Conservation (phyloP, 805 yeast species). For the Candida pini region DNA sequence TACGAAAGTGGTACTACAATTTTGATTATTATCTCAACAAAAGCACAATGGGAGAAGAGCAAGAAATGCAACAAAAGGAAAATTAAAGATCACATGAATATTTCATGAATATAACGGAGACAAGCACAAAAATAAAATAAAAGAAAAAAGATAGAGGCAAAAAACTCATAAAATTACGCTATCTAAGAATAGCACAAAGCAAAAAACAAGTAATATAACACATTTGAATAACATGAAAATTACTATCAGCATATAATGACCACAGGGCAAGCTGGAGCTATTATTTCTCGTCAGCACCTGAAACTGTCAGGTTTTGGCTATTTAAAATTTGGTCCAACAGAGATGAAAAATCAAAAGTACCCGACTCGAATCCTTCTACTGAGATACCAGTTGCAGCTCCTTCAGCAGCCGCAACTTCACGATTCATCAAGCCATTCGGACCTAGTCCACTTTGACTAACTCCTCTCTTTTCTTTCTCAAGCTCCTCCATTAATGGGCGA, state of each 20-base stretch:
- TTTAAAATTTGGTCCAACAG: conserved; percentile 19
- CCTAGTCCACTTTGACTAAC: conserved; percentile 7
- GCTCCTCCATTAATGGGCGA: conserved; percentile 60
- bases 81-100: no score
- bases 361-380: no score
- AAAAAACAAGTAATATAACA: not conserved
- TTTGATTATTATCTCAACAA: no score
- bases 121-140: not conserved
- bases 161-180: not conserved
- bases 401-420: conserved; percentile 14
- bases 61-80: no score
- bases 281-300: conserved; percentile 1
- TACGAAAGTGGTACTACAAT: no score
- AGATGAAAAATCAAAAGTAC: conserved; percentile 11
- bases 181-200: not conserved
- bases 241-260: not conserved
- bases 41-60: no score
- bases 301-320: conserved; percentile 10
- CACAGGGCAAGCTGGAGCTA: not conserved
- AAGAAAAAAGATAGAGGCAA: not conserved
- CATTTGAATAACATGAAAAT: not conserved
- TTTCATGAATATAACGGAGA: not conserved
- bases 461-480: conserved; percentile 11
- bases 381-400: conserved; percentile 9
- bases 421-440: no score